Percentiles rank a stretch among this genome's conserved stretches.
These are phyloP conservation scores for Diaporthe citrichinensis DNA, from an alignment of 2,329 filamentous ascomycete genomes.

Conservation along the genomic window DNA sequence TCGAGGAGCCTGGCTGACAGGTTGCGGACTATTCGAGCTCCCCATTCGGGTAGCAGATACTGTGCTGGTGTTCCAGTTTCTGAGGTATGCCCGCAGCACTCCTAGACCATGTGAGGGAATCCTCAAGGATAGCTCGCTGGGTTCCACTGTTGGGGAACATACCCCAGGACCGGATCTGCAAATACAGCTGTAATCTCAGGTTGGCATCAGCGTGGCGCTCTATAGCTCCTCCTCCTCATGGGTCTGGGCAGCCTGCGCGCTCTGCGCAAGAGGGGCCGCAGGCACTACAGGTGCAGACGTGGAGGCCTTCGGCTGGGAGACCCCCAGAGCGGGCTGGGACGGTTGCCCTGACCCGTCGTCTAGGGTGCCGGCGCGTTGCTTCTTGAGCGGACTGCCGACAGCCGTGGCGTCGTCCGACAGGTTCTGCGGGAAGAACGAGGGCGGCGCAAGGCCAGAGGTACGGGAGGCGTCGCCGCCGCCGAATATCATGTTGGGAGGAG, in stretches of 20 bases:
- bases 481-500: conserved; percentile 56
- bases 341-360: conserved; percentile 53
- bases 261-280: background rate
- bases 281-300: conserved; percentile 35
- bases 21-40: background rate
- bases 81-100: background rate
- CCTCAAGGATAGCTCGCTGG: background rate
- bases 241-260: background rate
- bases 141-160: background rate
- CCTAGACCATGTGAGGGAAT: background rate
- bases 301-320: conserved; percentile 21
- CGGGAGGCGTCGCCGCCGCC: conserved; percentile 38
- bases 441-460: conserved; percentile 48
- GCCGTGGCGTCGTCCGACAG: conserved; percentile 60
- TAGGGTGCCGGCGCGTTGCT: conserved; percentile 75
- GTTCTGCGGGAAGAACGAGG: conserved; percentile 57
- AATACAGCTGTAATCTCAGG: background rate
- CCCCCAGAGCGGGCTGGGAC: conserved; percentile 15
- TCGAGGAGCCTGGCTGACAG: no score
- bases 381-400: conserved; percentile 82
- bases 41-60: background rate
- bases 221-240: conserved; percentile 31
- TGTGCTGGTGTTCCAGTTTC: background rate
- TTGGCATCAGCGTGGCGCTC: background rate
- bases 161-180: background rate